A percentile compares a stretch with the other conserved stretches of the same genome.
Conservation (phyloP, 1,139 yeast genomes). For the Hanseniaspora gamundiae region DNA sequence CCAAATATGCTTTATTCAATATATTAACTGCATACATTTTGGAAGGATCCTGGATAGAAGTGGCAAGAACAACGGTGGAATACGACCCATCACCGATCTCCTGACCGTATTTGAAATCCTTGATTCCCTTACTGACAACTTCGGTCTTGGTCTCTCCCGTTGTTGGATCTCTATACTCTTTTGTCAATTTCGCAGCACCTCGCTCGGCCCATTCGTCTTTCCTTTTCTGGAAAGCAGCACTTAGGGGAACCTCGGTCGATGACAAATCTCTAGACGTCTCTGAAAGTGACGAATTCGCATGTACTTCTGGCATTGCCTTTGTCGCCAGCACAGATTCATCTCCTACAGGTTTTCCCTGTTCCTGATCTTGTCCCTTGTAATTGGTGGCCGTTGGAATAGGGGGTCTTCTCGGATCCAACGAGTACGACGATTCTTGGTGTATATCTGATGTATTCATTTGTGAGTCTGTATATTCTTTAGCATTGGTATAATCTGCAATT, state of each 20-base stretch:
- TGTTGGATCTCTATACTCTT: conserved; percentile 31
- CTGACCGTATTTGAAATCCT: conserved; percentile 62
- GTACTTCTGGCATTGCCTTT: too few relatives aligned
- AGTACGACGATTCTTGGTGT: background rate
- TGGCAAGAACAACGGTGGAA: conserved; percentile 61
- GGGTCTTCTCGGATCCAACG: background rate
- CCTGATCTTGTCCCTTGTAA: too few relatives aligned
- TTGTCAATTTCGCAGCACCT: conserved; percentile 43
- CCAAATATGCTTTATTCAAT: conserved; percentile 60
- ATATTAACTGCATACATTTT: conserved; percentile 65
- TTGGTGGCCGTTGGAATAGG: background rate
- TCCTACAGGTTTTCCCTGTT: too few relatives aligned
- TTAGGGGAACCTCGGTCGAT: conserved; percentile 9
- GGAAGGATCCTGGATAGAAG: conserved; percentile 40
- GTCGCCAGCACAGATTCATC: too few relatives aligned
- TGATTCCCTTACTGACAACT: conserved; percentile 41
- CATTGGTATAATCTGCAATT: background rate
- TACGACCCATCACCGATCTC: conserved; percentile 74
- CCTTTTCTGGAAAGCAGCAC: conserved; percentile 14
- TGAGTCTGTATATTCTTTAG: background rate
- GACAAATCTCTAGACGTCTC: conserved; percentile 5
- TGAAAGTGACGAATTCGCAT: background rate
- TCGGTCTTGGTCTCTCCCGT: conserved; percentile 36
- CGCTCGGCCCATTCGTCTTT: conserved; percentile 24
- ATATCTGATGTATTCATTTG: background rate